These are phyloP conservation scores for Sporothrix humicola DNA, from an alignment of 2,329 filamentous ascomycete genomes.

Conservation along the genomic window DNA sequence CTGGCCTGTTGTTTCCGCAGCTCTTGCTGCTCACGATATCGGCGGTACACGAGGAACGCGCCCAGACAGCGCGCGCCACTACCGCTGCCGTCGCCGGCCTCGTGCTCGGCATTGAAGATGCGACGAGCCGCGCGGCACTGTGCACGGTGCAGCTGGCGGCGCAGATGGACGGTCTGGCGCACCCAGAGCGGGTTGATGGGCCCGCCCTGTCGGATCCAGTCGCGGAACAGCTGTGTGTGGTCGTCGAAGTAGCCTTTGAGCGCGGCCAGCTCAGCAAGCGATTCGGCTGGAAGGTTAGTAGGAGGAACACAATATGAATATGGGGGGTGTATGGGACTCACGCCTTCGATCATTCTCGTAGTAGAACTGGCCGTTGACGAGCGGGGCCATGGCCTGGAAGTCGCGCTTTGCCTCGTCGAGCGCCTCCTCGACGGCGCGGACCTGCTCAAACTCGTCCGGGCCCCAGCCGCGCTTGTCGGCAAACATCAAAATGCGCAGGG, in stretches of 20 bases:
- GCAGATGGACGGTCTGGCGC: conserved; percentile 56
- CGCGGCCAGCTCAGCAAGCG: conserved; percentile 56
- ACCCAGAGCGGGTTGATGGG: conserved; percentile 63
- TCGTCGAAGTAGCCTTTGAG: conserved; percentile 54
- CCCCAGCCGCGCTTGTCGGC: conserved; percentile 66
- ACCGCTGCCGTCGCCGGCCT: conserved; percentile 40
- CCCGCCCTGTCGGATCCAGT: conserved; percentile 61
- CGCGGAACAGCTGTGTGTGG: conserved; percentile 57
- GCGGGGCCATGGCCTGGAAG: conserved; percentile 62
- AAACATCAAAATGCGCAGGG: conserved; percentile 59
- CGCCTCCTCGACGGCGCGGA: conserved; percentile 59
- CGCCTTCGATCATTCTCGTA: conserved; percentile 63
- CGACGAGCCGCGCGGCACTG: conserved; percentile 63
- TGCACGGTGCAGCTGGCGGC: conserved; percentile 60
- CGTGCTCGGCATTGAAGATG: conserved; percentile 59
- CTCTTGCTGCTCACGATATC: conserved; percentile 52
- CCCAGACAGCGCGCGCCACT: conserved; percentile 59
- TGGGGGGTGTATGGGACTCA: conserved; percentile 45
- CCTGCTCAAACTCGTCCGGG: conserved; percentile 64
- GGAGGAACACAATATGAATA: conserved; percentile 13
- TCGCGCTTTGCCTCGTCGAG: conserved; percentile 65
- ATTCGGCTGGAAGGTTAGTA: conserved; percentile 51
- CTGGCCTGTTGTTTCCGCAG: conserved; percentile 34
- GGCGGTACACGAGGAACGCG: conserved; percentile 60
- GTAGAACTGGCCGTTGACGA: conserved; percentile 62